Base-by-base conservation (phyloP, 2,329 filamentous ascomycete genomes). In the Epichloe uncinata region DNA sequence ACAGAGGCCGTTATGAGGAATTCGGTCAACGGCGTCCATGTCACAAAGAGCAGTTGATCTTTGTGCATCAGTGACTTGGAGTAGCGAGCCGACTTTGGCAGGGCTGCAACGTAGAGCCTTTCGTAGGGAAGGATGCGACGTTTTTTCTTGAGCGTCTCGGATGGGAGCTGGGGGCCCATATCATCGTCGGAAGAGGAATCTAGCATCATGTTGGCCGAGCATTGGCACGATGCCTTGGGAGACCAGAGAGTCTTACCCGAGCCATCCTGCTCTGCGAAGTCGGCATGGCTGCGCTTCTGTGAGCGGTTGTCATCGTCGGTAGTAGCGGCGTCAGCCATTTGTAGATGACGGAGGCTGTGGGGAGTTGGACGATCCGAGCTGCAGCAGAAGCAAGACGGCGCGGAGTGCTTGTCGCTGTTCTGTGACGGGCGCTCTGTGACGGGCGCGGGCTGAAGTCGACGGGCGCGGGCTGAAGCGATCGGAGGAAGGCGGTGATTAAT, bases 21-120 rank as follows among this genome's bases (percentile, higher is more conserved):
- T 58, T 97, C 93, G 52, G 91, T 96, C 52, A 84, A 73, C 1
- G 90, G 90, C 1, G 94, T 95, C 65, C 95, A 82, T 12, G 84
- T 94, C 55, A 87, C 79, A 61, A 90, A 97, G 51, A 85, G 79
- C 46, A 98, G 70, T 69, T 95, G 89, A 58, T 98, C 93, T 70
- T 91, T 90, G 76, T 98, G 93, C 94, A 98, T 98, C 61, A 98
- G 74, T 43, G 93, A 97, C 63, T 90, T 95, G 52, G 86, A 95
- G 69, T 98, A 98, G 43, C 87, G 84, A 37, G 75, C 61, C 18
- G 87, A 86, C 47, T 79, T 79, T 4, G 93, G 93, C 37, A 98
- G 77, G 38, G 93, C 91, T 52, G 87, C 87, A 55, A 97, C 73
- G 68, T 96, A 97, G 60, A 97, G 82, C 66, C 93, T 95, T 69